These are phyloP conservation scores for Hebeloma cylindrosporum DNA, from an alignment of 768 basidiomycete species.

Conservation along the genomic window DNA sequence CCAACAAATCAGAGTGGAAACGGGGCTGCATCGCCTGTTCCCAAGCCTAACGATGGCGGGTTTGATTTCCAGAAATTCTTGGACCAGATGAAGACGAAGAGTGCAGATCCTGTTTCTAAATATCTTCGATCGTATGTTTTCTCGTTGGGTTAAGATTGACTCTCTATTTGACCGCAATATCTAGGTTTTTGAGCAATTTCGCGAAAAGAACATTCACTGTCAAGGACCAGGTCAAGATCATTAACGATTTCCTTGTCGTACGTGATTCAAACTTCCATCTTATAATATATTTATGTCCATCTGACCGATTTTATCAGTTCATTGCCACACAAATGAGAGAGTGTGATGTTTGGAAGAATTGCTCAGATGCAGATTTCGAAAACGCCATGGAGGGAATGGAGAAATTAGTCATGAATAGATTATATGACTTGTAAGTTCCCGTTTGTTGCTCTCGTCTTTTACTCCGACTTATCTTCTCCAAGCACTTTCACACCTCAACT, in stretches of 20 bases:
- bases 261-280: slow-evolving; percentile 28
- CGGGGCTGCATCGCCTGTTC: slow-evolving; percentile 30
- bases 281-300: slow-evolving; percentile 10
- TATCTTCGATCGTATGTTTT: slow-evolving; percentile 88
- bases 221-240: slow-evolving; percentile 91
- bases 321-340: slow-evolving; percentile 87
- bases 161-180: neutral
- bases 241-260: slow-evolving; percentile 90
- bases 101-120: slow-evolving; percentile 91
- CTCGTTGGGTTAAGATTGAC: neutral
- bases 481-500: slow-evolving; percentile 94
- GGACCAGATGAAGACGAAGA: slow-evolving; percentile 87
- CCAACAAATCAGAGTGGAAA: slow-evolving; percentile 26
- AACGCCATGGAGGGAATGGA: slow-evolving; percentile 99
- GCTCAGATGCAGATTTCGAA: slow-evolving; percentile 83
- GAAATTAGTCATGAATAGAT: slow-evolving; percentile 97
- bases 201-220: slow-evolving; percentile 89
- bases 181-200: slow-evolving; percentile 91
- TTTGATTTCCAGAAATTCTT: slow-evolving; percentile 96
- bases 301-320: slow-evolving; percentile 54
- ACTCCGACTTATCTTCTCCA: slow-evolving; percentile 16
- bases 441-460: slow-evolving; percentile 5
- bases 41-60: slow-evolving; percentile 39
- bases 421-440: slow-evolving; percentile 86
- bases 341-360: slow-evolving; percentile 79